Evolutionary conservation across 768 basidiomycete species (phyloP), one percentile per base, ranked within the genome.

Genomic region (Dioszegia aurantiaca): DNA sequence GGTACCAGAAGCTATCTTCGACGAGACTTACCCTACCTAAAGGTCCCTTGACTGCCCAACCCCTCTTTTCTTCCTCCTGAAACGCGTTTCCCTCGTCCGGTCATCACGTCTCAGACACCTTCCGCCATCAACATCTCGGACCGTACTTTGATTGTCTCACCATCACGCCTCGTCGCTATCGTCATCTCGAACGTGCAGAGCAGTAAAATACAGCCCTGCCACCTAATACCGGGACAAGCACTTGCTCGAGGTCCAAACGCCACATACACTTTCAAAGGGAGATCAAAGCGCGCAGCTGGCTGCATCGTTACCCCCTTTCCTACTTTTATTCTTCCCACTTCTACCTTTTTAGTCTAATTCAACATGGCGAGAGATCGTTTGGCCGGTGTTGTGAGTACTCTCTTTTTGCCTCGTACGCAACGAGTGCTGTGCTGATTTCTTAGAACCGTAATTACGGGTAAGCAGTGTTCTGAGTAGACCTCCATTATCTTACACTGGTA

Each of bases 331-430:
- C 26, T 53, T 41, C 10, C 19, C 8, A n/a, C 17, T 16, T 23
- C 26, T 17, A 2, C 37, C 27, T 53, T 8, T 40, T 53, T 40
- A 6, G 8, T 53, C 12, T 26, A 26, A 10, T 40, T 40, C 51
- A 77, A 68, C 66, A 87, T 89, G 86, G 88, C 90, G 64, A 85
- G 90, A 83, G 90, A 93, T 80, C 85, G 90, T 82, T 83, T 93
- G 64, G 90, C 74, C 45, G 73, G 68, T 48, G 70, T 70, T 42
- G 76, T 77, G 55, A 65, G 69, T 69, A 21, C 16, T 40, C 17
- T 40, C 31, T 57, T 37, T 33, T 41, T 12, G 19, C 31, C 3
- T 27, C 31, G 28, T 31, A 2, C 33, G 10, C 4, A n/a, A 17
- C 41, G 41, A 3, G 30, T 27, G 46, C 43, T 6, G 33, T 33